A percentile compares a stretch with the other conserved stretches of the same genome.
These are phyloP conservation scores for Tagetes patula DNA, from an alignment of 129 eudicot genomes.

Conservation along the genomic window DNA sequence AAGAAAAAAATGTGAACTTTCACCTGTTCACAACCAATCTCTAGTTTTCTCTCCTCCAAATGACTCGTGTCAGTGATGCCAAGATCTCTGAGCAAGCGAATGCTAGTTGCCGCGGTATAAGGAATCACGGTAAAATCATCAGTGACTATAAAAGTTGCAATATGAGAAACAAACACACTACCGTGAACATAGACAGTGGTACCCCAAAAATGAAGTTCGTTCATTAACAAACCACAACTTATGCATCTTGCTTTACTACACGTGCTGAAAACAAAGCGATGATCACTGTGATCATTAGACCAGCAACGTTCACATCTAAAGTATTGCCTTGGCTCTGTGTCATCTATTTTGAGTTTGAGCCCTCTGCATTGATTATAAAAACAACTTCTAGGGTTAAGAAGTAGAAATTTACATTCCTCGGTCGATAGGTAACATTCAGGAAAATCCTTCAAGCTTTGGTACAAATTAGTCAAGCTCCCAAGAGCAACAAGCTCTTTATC, in stretches of 20 bases:
- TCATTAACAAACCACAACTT: neutral
- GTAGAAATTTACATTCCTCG: constrained; percentile 21
- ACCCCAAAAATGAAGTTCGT: neutral
- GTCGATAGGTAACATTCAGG: constrained; percentile 19
- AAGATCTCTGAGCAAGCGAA: constrained; percentile 14
- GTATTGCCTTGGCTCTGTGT: constrained; percentile 16
- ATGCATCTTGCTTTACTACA: neutral
- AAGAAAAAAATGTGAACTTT: neutral
- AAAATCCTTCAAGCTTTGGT: constrained; percentile 21
- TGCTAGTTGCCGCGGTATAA: neutral
- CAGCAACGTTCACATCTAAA: neutral
- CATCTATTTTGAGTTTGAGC: constrained; percentile 28
- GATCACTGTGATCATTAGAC: neutral
- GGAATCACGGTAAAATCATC: constrained; percentile 30
- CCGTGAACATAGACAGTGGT: neutral
- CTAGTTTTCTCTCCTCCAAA: constrained; percentile 5
- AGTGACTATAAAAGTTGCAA: constrained; percentile 8
- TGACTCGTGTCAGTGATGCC: constrained; percentile 9
- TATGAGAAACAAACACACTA: constrained; percentile 33
- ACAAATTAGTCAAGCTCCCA: constrained; percentile 33
- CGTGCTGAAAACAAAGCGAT: neutral
- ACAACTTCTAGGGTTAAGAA: constrained; percentile 37
- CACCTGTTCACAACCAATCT: constrained; percentile 5
- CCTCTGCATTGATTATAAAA: neutral
- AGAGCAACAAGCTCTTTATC: constrained; percentile 13